Conservation (phyloP, 2,329 filamentous ascomycete species). For the Amphichorda felina region DNA sequence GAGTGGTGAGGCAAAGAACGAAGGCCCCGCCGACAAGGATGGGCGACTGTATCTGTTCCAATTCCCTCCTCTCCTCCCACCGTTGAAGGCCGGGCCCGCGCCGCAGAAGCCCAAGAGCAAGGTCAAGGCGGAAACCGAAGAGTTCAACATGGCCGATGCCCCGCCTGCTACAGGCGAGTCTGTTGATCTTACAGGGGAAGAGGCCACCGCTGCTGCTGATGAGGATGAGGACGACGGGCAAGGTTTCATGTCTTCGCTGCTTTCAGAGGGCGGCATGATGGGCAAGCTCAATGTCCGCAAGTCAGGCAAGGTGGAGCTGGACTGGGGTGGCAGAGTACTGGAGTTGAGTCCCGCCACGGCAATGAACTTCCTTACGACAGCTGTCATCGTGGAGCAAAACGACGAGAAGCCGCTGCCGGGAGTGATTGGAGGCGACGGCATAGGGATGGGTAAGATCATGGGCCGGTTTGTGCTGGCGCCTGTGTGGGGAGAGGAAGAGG, state of each 20-base stretch:
- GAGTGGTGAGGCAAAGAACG: slow-evolving; percentile 12
- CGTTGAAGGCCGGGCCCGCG: slow-evolving; percentile 25
- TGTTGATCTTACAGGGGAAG: slow-evolving; percentile 30
- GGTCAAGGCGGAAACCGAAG: slow-evolving; percentile 30
- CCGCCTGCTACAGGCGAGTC: slow-evolving; percentile 11
- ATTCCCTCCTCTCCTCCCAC: slow-evolving; percentile 49
- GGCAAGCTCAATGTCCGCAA: slow-evolving; percentile 48
- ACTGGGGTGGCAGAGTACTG: slow-evolving; percentile 48
- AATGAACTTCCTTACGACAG: slow-evolving; percentile 44
- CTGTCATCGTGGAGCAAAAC: slow-evolving; percentile 46
- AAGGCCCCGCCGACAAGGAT: slow-evolving; percentile 27
- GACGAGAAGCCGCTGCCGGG: slow-evolving; percentile 35
- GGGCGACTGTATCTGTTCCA: slow-evolving; percentile 54
- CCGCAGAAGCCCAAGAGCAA: slow-evolving; percentile 9
- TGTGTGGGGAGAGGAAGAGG: slow-evolving; percentile 44
- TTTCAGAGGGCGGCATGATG: slow-evolving; percentile 42
- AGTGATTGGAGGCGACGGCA: slow-evolving; percentile 35
- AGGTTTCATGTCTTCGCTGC: slow-evolving; percentile 24
- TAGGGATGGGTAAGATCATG: slow-evolving; percentile 52
- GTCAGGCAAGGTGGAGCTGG: slow-evolving; percentile 49
- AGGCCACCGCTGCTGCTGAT: slow-evolving; percentile 12
- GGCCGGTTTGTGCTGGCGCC: slow-evolving; percentile 50
- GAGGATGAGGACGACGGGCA: slow-evolving; percentile 14
- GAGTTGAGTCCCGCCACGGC: slow-evolving; percentile 38
- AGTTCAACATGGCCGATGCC: slow-evolving; percentile 22